Base-by-base conservation (phyloP, 2,329 filamentous ascomycete genomes). In the Chaetomium sp. region DNA sequence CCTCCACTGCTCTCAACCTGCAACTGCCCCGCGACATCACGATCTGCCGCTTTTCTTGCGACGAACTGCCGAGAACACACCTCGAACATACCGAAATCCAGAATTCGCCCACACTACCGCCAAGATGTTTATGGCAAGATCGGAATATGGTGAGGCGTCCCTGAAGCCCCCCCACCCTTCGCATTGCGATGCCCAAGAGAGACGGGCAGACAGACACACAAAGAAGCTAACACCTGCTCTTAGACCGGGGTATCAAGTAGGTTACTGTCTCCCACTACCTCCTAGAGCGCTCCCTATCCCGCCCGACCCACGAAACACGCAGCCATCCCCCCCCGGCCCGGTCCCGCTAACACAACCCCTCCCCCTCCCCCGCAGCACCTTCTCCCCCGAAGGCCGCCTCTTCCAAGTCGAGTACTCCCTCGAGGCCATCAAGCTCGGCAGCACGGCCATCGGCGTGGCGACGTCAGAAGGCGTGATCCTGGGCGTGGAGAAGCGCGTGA, bases 341-440 rank as follows among this genome's bases (percentile, higher is more conserved):
- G 21, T 45, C 53, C 45, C 2, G n/a, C 51, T 33, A n/a, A 57
- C 59, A 35, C 64, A 49, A 65, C 59, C 3, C 5, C 21, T 13
- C 45, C 59, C 63, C 65, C 57, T 38, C 19, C 27, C 53, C 16
- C 57, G 60, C 21, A 96, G 91, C 87, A 99, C 95, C 86, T 99
- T 99, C 87, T 99, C 95, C 74, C 95, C 95, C 67, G 95, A 99
- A 87, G 95, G 95, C 76, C 95, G 95, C 81, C 91, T 99, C 79
- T 99, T 99, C 87, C 95, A 99, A 84, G 95, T 99, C 84, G 95
- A 99, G 90, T 99, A 99, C 88, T 98, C 95, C 66, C 90, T 99
- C 79, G 95, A 99, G 85, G 95, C 95, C 80, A 99, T 99, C 87
- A 99, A 99, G 85, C 91, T 98, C 72, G 95, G 95, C 72, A 96